Evolutionary conservation across 2,329 filamentous ascomycete species (phyloP), one percentile per base, ranked within the genome.

Genomic region (Nectriaceae sp.): DNA sequence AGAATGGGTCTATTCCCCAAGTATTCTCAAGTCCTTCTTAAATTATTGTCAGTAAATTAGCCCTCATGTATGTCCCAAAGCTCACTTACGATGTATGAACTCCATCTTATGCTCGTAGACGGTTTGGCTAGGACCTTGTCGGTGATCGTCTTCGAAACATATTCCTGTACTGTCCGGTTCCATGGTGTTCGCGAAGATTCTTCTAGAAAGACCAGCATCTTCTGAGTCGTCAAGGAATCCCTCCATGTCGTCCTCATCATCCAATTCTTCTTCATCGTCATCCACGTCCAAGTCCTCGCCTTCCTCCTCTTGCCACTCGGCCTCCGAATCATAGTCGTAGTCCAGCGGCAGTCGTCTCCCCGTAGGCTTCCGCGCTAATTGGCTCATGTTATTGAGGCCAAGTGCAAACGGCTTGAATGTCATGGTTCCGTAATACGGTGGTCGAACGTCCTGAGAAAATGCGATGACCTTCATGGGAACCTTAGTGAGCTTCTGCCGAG

Each of bases 201-300:
- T 81, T 79, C 67, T 76, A 55, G 70, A 75, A 65, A 69, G 72
- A 50, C 72, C 80, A 62, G 68, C 64, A 52, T 94, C 89, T 44
- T 95, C 89, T 5, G 89, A 89, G 60, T 95, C 90, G 58, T 96
- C 92, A 2, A 97, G 75, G 63, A 97, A 97, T 16, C 85, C 92
- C 4, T 90, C 89, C 85, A 96, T 88, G 50, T 95, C 91, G 15
- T 89, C 88, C n/a, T 84, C 87, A 47, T 88, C 87, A 48, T 88
- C 87, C 0, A 76, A 55, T n/a, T 80, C 92, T 75, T 79, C 91
- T 72, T 80, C 81, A 21, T 79, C 78, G 8, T 88, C 85, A 18
- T 88, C 86, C 21, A 85, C 75, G 3, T 85, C 79, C 13, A 89
- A 78, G 42, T 88, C 84, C 37, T 88, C 87, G 21, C 87, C 87